Evolutionary conservation across 1,284 basidiomycete species (phyloP).

Genomic region (Ustilago tritici): DNA sequence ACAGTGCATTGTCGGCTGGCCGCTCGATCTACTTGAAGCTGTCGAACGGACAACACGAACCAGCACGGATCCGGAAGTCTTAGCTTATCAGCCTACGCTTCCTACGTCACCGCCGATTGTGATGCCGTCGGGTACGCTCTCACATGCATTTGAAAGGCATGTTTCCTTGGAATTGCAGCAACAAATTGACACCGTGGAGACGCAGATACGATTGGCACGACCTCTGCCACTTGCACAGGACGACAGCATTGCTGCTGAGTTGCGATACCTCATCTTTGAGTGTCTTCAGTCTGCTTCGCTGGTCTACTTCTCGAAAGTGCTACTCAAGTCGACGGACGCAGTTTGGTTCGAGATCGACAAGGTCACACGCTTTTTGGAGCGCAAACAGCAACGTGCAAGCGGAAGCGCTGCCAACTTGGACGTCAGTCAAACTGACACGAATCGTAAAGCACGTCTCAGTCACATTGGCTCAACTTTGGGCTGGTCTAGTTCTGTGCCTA

Average conservation of each 20-base stretch:
- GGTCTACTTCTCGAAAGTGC: conserved; percentile 20
- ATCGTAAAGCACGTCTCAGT: not conserved
- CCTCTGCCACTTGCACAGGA: conserved; percentile 22
- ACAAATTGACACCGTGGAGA: conserved; percentile 17
- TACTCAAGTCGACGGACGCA: conserved; percentile 25
- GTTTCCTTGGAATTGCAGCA: conserved; percentile 16
- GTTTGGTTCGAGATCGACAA: conserved; percentile 29
- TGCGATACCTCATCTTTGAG: conserved; percentile 35
- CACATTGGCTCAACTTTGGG: not conserved
- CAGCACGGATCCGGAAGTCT: conserved; percentile 3
- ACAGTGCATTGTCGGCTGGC: conserved; percentile 37
- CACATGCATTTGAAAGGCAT: conserved; percentile 13
- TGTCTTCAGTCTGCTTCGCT: conserved; percentile 26
- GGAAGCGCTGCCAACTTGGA: not conserved
- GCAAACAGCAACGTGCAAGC: conserved; percentile 12
- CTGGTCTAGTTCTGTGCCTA: not conserved
- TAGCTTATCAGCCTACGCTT: conserved; percentile 7
- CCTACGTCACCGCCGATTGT: conserved; percentile 10
- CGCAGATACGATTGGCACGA: conserved; percentile 26
- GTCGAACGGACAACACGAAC: conserved; percentile 16
- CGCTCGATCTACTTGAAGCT: conserved; percentile 35
- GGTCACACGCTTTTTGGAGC: conserved; percentile 26
- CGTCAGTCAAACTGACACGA: not conserved
- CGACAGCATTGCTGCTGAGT: conserved; percentile 30
- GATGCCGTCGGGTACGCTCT: conserved; percentile 16